These are phyloP conservation scores for Wallacemonas sp. DNA, from an alignment of 208 protist species.

Conservation along the genomic window DNA sequence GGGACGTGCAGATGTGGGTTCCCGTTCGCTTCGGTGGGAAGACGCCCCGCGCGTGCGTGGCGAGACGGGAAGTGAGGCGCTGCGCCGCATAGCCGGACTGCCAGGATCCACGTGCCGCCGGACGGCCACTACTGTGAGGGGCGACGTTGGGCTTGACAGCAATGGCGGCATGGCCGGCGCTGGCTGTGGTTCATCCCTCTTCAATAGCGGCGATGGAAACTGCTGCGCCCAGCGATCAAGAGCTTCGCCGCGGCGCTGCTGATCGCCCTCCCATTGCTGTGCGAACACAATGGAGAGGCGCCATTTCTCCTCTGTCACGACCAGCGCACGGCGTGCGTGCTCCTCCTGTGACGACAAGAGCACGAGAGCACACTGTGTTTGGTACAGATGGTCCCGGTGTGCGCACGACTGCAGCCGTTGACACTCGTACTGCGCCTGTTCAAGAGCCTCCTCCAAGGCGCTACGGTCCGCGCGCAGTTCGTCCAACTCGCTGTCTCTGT, in stretches of 20 bases:
- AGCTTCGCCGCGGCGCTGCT: neutral
- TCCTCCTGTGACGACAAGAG: conserved; percentile 19
- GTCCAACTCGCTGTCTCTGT: conserved; percentile 22
- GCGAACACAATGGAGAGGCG: neutral
- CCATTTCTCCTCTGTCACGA: conserved; percentile 15
- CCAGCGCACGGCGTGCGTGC: conserved; percentile 13
- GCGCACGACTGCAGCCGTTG: conserved; percentile 10
- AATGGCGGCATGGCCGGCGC: no score
- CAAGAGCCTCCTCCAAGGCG: conserved; percentile 14
- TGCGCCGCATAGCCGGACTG: neutral
- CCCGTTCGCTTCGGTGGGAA: neutral
- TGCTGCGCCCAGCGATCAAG: neutral
- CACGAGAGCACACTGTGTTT: conserved; percentile 10
- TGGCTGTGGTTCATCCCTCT: no score
- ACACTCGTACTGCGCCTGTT: conserved; percentile 26
- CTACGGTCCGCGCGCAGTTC: conserved; percentile 1
- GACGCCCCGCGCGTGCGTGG: neutral
- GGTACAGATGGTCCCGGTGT: conserved; percentile 19
- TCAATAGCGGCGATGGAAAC: no score
- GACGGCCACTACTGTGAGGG: neutral
- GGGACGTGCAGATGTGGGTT: no score
- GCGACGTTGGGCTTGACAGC: neutral
- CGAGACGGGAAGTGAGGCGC: conserved; percentile 21
- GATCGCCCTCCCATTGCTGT: neutral
- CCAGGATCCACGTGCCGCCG: neutral